These are phyloP conservation scores for Aspergillus versicolor DNA, from an alignment of 2,329 filamentous ascomycete species.

Conservation along the genomic window DNA sequence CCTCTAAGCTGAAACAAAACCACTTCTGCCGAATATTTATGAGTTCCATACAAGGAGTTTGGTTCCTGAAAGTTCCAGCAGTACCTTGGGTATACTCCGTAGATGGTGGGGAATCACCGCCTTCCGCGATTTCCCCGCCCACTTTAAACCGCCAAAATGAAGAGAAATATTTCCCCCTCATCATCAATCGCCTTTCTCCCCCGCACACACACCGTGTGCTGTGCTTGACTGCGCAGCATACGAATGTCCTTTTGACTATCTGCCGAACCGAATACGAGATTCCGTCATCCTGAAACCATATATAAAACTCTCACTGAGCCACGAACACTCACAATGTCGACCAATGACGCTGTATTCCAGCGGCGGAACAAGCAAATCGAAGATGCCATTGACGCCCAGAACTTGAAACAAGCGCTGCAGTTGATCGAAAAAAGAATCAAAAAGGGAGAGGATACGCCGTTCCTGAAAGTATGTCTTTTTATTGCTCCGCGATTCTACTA, in stretches of 20 bases:
- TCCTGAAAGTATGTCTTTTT: slow-evolving; percentile 34
- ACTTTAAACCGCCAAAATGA: slow-evolving; percentile 14
- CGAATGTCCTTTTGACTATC: background rate
- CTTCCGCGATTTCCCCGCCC: slow-evolving; percentile 19
- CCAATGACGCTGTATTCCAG: slow-evolving; percentile 41
- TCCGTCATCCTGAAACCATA: background rate
- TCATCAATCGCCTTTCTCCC: slow-evolving; percentile 10
- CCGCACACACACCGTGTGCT: slow-evolving; percentile 25
- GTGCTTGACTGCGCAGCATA: slow-evolving; percentile 27
- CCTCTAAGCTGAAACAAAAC: too few relatives aligned
- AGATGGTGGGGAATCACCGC: slow-evolving; percentile 17
- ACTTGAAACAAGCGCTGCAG: slow-evolving; percentile 51
- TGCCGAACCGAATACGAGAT: background rate
- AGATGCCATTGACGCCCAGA: slow-evolving; percentile 49
- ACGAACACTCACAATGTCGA: slow-evolving; percentile 21
- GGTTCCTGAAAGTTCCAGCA: background rate
- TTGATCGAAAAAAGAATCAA: slow-evolving; percentile 54
- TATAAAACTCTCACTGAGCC: background rate
- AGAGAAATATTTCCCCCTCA: slow-evolving; percentile 15
- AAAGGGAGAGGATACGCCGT: slow-evolving; percentile 51
- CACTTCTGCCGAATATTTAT: too few relatives aligned
- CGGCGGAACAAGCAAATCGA: slow-evolving; percentile 51
- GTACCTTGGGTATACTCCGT: background rate
- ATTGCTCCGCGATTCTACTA: background rate
- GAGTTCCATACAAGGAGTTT: background rate